Evolutionary conservation across 192 early-diverging fungal species (phyloP).

Genomic region (Oehlia diaphana): DNA sequence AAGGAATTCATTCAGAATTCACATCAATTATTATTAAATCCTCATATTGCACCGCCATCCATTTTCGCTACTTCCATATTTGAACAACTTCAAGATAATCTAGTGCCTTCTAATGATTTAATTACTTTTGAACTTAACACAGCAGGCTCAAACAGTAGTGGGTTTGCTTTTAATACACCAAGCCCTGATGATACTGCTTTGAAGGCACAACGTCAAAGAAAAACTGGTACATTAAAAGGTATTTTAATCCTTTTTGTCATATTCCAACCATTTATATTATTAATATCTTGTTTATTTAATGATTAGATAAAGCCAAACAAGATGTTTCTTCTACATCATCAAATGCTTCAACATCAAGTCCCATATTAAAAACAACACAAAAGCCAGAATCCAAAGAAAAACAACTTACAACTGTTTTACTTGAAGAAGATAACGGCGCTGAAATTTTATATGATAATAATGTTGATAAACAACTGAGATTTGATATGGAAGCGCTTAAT

Average conservation of each 20-base stretch:
- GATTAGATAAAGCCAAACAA: too few relatives aligned
- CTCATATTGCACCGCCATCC: conserved; percentile 40
- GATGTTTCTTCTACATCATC: too few relatives aligned
- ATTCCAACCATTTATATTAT: background rate
- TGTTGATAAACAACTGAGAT: conserved; percentile 38
- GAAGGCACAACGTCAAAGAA: conserved; percentile 49
- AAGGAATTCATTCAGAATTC: background rate
- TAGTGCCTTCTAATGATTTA: conserved; percentile 8
- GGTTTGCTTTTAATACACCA: conserved; percentile 73
- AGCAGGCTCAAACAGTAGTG: conserved; percentile 6
- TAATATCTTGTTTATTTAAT: background rate
- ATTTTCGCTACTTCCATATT: conserved; percentile 40
- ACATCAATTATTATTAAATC: conserved; percentile 2
- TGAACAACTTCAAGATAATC: conserved; percentile 25
- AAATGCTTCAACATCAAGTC: background rate
- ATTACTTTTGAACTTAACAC: conserved; percentile 18
- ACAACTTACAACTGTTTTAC: background rate
- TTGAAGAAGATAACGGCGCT: conserved; percentile 27
- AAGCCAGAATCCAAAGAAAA: background rate
- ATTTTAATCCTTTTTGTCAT: background rate
- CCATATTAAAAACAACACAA: background rate
- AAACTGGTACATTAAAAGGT: conserved; percentile 17
- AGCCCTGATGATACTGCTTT: conserved; percentile 80
- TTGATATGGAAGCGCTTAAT: conserved; percentile 38
- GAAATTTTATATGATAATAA: conserved; percentile 34